Evolutionary conservation across 192 early-diverging fungal genomes (phyloP).

Genomic region (Thamnidium elegans): DNA sequence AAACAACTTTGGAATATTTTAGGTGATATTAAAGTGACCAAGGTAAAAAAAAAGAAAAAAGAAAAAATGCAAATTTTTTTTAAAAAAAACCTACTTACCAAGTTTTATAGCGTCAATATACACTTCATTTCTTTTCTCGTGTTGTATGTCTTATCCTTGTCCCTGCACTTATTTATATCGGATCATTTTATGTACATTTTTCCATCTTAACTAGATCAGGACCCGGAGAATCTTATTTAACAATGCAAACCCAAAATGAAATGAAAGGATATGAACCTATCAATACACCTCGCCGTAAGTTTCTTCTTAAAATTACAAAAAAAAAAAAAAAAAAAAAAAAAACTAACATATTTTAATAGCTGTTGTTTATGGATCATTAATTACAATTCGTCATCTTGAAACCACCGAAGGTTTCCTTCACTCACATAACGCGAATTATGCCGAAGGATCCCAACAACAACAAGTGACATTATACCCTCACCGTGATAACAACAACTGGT

Average conservation of each 20-base stretch:
- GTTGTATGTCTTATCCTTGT: slow-evolving; percentile 79
- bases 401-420: slow-evolving; percentile 80
- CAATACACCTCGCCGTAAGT: slow-evolving; percentile 50
- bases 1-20: slow-evolving; percentile 85
- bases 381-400: slow-evolving; percentile 65
- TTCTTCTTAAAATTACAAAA: background rate
- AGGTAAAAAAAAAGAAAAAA: slow-evolving; percentile 10
- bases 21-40: slow-evolving; percentile 62
- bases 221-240: slow-evolving; percentile 93
- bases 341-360: slow-evolving; percentile 34
- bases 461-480: slow-evolving; percentile 75
- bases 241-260: slow-evolving; percentile 81
- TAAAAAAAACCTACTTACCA: background rate
- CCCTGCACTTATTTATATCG: slow-evolving; percentile 76
- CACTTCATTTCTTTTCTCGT: slow-evolving; percentile 78
- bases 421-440: slow-evolving; percentile 39
- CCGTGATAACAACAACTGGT: slow-evolving; percentile 82
- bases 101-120: background rate
- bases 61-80: background rate
- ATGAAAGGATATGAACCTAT: slow-evolving; percentile 62
- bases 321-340: background rate
- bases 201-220: slow-evolving; percentile 69
- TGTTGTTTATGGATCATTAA: slow-evolving; percentile 58
- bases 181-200: slow-evolving; percentile 91
- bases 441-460: slow-evolving; percentile 59